Base-by-base conservation (phyloP, 345 rosid genomes). In the Eucalyptus polybractea region DNA sequence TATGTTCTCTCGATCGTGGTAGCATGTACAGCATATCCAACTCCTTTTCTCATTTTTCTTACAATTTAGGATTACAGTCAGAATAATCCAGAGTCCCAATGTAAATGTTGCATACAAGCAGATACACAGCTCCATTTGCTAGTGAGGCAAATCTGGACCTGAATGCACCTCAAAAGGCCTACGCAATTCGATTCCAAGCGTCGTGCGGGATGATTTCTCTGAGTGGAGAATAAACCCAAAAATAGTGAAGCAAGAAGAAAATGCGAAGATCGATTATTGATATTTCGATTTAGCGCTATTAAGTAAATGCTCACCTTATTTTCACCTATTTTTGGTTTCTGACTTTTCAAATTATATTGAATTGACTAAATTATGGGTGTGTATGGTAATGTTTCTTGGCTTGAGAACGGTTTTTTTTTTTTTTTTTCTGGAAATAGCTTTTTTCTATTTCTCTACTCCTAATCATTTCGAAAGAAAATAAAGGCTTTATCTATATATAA, bases 341-440 rank as follows among this genome's bases (percentile, higher is more conserved):
- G 5, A 19, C 58, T 1, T 19, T 2, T 53, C 8, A 62, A 29
- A 62, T 12, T 53, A 53, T 19, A 19, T 53, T 53, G 2, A 53
- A 53, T 53, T 53, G 58, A 53, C 25, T 53, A 53, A 1, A 53
- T 0, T 49, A 49, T 49, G 13, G 14, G 15, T 49, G 5, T 13
- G 6, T 49, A 49, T 1, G 6, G 50, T 13, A 49, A 4, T 5
- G 5, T 1, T 49, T 49, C 2, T 49, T 49, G 50, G 50, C 0
- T 49, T 2, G 14, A 49, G 50, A 49, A 4, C 1, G 14, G 13
- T 11, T 49, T 47, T 37, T 4, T 11, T 49, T 47, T 11, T 49
- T 47, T 47, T 11, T 47, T 49, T 47, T 47, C 0, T 0, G 2
- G 2, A 49, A 49, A 49, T 49, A 13, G 15, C 13, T 49, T 0